These are phyloP conservation scores for Leccinum disarticulatum DNA, from an alignment of 768 basidiomycete species.

Conservation along the genomic window DNA sequence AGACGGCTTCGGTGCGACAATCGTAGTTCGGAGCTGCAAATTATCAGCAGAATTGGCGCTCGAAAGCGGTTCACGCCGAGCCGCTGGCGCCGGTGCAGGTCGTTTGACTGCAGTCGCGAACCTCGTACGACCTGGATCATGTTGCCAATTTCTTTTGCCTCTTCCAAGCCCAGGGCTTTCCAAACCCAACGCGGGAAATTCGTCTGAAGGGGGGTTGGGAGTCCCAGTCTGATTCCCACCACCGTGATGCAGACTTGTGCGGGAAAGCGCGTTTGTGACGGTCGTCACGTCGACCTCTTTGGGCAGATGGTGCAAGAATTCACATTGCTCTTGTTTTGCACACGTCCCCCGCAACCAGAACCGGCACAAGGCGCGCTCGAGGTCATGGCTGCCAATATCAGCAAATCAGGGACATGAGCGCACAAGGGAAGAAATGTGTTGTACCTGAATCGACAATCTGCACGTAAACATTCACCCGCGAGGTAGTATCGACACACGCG, in stretches of 20 bases:
- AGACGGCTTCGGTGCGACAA: conserved; percentile 78
- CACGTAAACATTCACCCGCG: conserved; percentile 91
- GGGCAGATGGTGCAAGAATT: conserved; percentile 91
- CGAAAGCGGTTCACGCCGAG: conserved; percentile 43
- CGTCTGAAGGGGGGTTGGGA: conserved; percentile 41
- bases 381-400: conserved; percentile 68
- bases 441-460: conserved; percentile 97
- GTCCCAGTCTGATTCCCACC: conserved; percentile 38
- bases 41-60: conserved; percentile 51
- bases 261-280: conserved; percentile 65
- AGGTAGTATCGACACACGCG: conserved; percentile 96
- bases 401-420: conserved; percentile 12
- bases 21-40: conserved; percentile 62
- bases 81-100: conserved; percentile 29
- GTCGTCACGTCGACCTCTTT: conserved; percentile 79
- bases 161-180: conserved; percentile 40
- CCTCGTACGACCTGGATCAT: conserved; percentile 85
- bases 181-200: conserved; percentile 70
- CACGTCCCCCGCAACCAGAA: conserved; percentile 99
- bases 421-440: conserved; percentile 20
- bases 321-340: conserved; percentile 94
- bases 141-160: conserved; percentile 45
- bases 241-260: conserved; percentile 55
- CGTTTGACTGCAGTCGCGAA: conserved; percentile 93
- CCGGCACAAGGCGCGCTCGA: conserved; percentile 90